Base-by-base conservation (phyloP, 805 yeast genomes). In the Candida michaelii region DNA sequence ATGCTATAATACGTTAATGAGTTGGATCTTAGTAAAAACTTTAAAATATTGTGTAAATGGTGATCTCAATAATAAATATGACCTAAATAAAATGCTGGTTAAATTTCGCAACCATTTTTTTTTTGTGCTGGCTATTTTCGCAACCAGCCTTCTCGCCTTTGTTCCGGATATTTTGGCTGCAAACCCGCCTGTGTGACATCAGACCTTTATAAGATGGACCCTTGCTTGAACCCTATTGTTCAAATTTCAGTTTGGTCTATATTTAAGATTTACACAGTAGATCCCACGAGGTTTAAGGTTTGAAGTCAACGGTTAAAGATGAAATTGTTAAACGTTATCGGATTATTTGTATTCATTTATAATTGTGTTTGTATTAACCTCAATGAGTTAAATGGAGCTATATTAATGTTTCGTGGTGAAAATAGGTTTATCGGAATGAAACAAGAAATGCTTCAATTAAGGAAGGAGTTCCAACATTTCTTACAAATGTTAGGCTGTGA, bases 381-480 rank as follows among this genome's bases (percentile, higher is more conserved):
- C 5, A 30, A 25, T 30, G 49, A 42, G n/a, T 3, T 42, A 10
- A 25, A 31, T 6, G 42, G 44, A 3, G 19, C 40, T 1, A 39
- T 46, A 7, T 10, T 46, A 9, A 8, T 39, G 24, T 35, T 46
- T 14, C 37, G 32, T 25, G 17, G 44, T 3, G 43, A 37, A 2
- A 13, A 18, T 14, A 13, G 14, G 3, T 14, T 33, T 14, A 25
- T 32, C 12, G 29, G 29, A 8, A 27, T 27, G 29, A 27, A 12
- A 27, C 29, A 27, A 12, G 29, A 27, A 27, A 27, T 27, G 5
- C 7, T 27, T 27, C 29, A 27, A 9, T 27, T 27, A 12, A 27
- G 29, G 12, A 5, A 27, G 12, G 13, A 27, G 12, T 27, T 27
- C 29, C 7, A 27, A 12, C 29, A 27, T 27, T 27, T 27, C 29